Percentiles rank a stretch among this genome's conserved stretches.
phyloP scores from a whole-genome alignment of 1,284 basidiomycete species.

The Trichosporon ovoides region DNA sequence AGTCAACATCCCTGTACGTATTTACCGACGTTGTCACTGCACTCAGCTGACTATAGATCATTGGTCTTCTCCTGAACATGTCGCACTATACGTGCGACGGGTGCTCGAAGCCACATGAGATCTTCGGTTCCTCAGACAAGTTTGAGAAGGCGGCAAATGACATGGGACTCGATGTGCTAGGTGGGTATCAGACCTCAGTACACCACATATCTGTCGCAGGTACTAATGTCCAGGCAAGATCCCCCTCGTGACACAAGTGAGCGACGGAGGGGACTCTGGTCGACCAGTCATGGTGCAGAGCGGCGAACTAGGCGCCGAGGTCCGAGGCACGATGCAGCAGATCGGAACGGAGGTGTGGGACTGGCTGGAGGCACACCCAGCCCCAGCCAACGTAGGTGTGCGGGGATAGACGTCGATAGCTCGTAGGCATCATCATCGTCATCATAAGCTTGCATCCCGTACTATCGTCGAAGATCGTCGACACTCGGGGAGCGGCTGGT shows the following conservation, averaged over 20 bases:
- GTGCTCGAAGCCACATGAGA: slow-evolving; percentile 64
- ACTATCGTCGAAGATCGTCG: background rate
- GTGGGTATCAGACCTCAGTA: slow-evolving; percentile 42
- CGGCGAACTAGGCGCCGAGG: slow-evolving; percentile 31
- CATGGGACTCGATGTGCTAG: slow-evolving; percentile 65
- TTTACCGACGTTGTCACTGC: background rate
- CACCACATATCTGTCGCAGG: background rate
- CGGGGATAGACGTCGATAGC: slow-evolving; percentile 12
- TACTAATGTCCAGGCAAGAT: slow-evolving; percentile 53
- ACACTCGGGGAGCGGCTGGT: too few relatives aligned
- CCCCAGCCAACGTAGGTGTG: slow-evolving; percentile 4
- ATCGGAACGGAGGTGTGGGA: slow-evolving; percentile 41
- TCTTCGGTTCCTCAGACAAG: slow-evolving; percentile 68
- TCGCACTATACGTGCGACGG: slow-evolving; percentile 78
- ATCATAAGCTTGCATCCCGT: slow-evolving; percentile 16
- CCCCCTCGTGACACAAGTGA: slow-evolving; percentile 73
- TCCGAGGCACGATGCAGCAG: slow-evolving; percentile 34
- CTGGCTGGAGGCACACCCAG: slow-evolving; percentile 26
- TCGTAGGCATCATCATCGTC: slow-evolving; percentile 9
- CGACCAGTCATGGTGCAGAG: slow-evolving; percentile 51
- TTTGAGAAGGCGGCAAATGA: slow-evolving; percentile 63
- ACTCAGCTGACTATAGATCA: slow-evolving; percentile 57
- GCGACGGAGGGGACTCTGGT: slow-evolving; percentile 69
- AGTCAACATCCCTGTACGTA: slow-evolving; percentile 70
- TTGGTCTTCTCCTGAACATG: slow-evolving; percentile 85